phyloP scores from a whole-genome alignment of 306 rosid species.

The Citrullus colocynthis region DNA sequence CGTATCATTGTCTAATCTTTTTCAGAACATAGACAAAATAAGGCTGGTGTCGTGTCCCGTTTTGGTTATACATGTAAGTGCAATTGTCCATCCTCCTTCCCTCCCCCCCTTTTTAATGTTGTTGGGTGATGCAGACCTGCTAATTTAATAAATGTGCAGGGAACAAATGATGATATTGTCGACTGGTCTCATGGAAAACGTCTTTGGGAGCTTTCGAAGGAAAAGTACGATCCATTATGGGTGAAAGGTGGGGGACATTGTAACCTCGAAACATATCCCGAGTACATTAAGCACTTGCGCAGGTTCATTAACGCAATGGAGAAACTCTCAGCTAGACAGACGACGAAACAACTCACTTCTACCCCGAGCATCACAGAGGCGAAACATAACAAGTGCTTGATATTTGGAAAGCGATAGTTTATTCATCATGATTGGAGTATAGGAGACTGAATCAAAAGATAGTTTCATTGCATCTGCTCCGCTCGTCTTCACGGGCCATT shows the following conservation, averaged over 20 bases:
- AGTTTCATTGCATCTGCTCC: neutral
- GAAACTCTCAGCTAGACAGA: conserved; percentile 38
- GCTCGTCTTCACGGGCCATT: neutral
- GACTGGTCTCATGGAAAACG: conserved; percentile 95
- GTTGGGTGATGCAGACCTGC: neutral
- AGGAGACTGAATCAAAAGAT: neutral
- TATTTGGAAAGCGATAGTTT: conserved; percentile 55
- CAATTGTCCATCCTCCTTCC: conserved; percentile 14
- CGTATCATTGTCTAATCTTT: neutral
- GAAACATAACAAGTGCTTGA: conserved; percentile 81
- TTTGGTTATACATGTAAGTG: conserved; percentile 79
- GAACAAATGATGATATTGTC: conserved; percentile 88
- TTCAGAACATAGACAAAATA: conserved; percentile 94
- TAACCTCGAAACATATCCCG: conserved; percentile 91
- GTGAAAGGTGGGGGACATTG: conserved; percentile 98
- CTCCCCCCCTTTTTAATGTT: neutral
- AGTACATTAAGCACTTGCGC: conserved; percentile 86
- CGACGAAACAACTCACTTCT: conserved; percentile 46
- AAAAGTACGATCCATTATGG: conserved; percentile 93
- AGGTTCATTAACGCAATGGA: conserved; percentile 84
- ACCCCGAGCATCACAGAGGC: conserved; percentile 60
- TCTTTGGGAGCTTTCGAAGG: conserved; percentile 92
- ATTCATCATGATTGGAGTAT: neutral
- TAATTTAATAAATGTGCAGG: conserved; percentile 34
- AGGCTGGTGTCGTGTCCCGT: conserved; percentile 71